Base-by-base conservation (phyloP, 2,329 filamentous ascomycete species). In the Emmonsia crescens region DNA sequence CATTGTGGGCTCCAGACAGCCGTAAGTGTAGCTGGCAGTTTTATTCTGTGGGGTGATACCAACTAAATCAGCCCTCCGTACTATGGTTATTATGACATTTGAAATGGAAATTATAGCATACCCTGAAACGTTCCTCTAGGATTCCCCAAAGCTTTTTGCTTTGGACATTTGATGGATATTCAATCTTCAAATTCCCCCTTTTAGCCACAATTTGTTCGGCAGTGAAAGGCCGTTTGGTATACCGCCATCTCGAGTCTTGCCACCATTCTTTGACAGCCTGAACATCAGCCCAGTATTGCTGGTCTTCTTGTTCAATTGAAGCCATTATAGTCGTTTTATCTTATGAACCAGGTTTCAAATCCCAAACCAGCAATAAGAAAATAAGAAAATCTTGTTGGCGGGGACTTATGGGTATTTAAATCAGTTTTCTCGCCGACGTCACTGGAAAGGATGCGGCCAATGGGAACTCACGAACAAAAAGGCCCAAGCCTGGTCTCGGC, bases 171-270 rank as follows among this genome's bases (percentile, higher is more conserved):
- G 92, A 94, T 24, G 94, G 88, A 74, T 97, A 97, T 65, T 95
- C 83, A 69, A 97, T 88, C 77, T 88, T 90, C 70, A 99, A 80
- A 71, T 89, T 92, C 62, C 94, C 94, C 72, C 94, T 83, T 84
- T 99, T 99, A 59, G 89, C 87, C 66, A 96, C 94, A 72, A 99
- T 97, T 79, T 96, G 89, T 82, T 97, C 94, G 38, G 94, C 91
- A 3, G 92, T 96, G 75, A 94, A 99, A 29, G 94, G 87, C 62
- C 94, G 84, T 79, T 89, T 92, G 69, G 94, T 99, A 77, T 90
- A 85, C 74, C 89, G 84, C 94, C 94, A 99, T 82, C 94, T 84
- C 62, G 91, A 85, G 70, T 95, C 89, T 60, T 81, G 83, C 94
- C 94, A 99, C 94, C 94, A 99, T 76, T 88, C 79, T 84, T 96